A percentile compares a stretch with the other conserved stretches of the same genome.
Conservation (phyloP, 768 basidiomycete species). For the Boletales sp. region DNA sequence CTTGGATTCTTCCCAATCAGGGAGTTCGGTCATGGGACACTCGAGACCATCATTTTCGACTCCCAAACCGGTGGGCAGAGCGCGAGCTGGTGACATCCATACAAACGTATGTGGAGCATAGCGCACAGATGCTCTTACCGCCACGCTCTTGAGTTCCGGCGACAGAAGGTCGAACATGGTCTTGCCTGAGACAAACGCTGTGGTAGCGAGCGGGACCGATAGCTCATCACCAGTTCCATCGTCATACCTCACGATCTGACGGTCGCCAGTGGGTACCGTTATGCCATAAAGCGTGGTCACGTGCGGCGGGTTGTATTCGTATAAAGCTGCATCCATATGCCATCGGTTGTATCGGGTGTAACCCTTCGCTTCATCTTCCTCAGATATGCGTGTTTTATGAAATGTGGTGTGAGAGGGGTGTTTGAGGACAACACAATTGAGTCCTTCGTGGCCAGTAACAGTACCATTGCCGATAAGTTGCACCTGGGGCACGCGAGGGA, state of each 20-base stretch:
- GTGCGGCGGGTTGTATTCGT: conserved; percentile 71
- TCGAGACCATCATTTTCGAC: conserved; percentile 79
- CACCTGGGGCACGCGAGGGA: conserved; percentile 84
- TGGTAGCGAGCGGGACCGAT: conserved; percentile 79
- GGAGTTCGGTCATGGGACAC: conserved; percentile 60
- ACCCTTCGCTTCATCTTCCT: conserved; percentile 74
- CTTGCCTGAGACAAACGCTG: conserved; percentile 77
- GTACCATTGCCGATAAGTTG: conserved; percentile 90
- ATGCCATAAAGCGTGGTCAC: conserved; percentile 86
- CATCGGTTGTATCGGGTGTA: conserved; percentile 86
- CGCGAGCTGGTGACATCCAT: conserved; percentile 81
- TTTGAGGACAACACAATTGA: conserved; percentile 73
- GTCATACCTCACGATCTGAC: conserved; percentile 71
- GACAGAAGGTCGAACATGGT: conserved; percentile 83
- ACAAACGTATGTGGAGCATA: conserved; percentile 88
- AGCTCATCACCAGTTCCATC: conserved; percentile 87
- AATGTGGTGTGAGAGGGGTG: conserved; percentile 86
- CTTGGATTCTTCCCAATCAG: conserved; percentile 77
- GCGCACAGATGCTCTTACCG: conserved; percentile 68
- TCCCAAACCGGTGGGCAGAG: conserved; percentile 76
- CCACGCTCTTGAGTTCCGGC: conserved; percentile 68
- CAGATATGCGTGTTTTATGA: conserved; percentile 74
- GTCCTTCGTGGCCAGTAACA: conserved; percentile 76
- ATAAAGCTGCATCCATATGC: conserved; percentile 90
- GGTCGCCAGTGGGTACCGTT: conserved; percentile 59